Conservation (phyloP, 1,284 basidiomycete species). For the Trametes polyzona region DNA sequence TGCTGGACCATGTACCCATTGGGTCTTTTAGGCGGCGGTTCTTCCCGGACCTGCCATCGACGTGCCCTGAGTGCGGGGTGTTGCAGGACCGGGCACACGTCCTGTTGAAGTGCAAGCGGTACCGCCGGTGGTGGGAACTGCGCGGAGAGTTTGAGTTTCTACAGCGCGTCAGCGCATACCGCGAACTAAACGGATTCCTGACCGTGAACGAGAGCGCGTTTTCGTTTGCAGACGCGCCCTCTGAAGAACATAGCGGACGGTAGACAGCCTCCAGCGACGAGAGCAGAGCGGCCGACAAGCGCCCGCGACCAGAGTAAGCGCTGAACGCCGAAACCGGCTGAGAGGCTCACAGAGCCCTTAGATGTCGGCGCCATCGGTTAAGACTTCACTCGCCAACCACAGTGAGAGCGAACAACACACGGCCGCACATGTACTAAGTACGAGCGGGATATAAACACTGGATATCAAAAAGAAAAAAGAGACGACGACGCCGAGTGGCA, state of each 20-base stretch:
- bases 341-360: not conserved
- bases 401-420: not conserved
- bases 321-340: not conserved
- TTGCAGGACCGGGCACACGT: conserved; percentile 6
- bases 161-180: not conserved
- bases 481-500: too few relatives aligned
- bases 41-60: not conserved
- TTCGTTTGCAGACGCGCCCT: conserved; percentile 10
- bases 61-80: not conserved
- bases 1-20: conserved; percentile 8
- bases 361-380: not conserved
- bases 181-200: conserved; percentile 4
- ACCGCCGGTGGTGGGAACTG: conserved; percentile 10
- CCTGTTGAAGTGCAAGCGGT: not conserved
- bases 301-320: not conserved
- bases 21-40: conserved; percentile 1
- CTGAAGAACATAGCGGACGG: not conserved
- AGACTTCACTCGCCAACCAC: not conserved
- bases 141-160: conserved; percentile 9
- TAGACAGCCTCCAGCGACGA: not conserved
- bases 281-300: not conserved
- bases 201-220: conserved; percentile 8
- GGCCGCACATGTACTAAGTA: not conserved
- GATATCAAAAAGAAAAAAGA: not conserved
- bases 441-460: not conserved